Evolutionary conservation across 495 filamentous ascomycete species (phyloP), one percentile per base, ranked within the genome.

Genomic region (Pseudomonodictys pantanalensis): DNA sequence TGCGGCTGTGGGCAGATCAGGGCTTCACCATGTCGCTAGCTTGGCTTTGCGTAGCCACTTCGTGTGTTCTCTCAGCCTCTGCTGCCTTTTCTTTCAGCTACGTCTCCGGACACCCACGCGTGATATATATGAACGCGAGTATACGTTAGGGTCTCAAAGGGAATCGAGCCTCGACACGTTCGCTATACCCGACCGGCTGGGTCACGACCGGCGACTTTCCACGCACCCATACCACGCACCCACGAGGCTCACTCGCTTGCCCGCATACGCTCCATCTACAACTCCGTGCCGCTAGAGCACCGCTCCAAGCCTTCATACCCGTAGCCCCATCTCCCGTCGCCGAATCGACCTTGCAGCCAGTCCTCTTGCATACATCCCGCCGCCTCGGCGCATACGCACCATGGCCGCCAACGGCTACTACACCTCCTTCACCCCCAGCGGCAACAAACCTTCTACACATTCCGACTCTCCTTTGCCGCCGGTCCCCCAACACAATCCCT

Each of bases 371-470:
- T 12, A 41, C 5, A 41, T 15, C 15, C 4, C 3, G 20, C 12
- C 38, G 5, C 12, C 38, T 3, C 20, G 15, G 38, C 38, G 38
- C 38, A 12, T 15, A 23, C 43, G 25, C 71, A 82, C 44, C 68
- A 96, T 95, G 90, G 87, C 90, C 50, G 81, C 89, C 59, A 88
- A 91, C 78, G 86, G 90, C 56, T 91, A 91, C 73, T 91, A 91
- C 76, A 81, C 81, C 69, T 68, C 69, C 1, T 70, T 75, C 48
- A 81, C 62, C 35, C 38, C 52, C 52, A 29, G 5, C 57, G 2
- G 6, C 29, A 3, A 39, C 26, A 15, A 39, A 35, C 7, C 32
- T 39, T 26, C 35, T 23, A 25, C 32, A 68, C 64, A 51, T 48
- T 70, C 69, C 55, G 73, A 80, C 72, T 44, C 75, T 71, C 53